A percentile compares a stretch with the other conserved stretches of the same genome.
These are phyloP conservation scores for Boehmeria nivea DNA, from an alignment of 306 rosid species.

Conservation along the genomic window DNA sequence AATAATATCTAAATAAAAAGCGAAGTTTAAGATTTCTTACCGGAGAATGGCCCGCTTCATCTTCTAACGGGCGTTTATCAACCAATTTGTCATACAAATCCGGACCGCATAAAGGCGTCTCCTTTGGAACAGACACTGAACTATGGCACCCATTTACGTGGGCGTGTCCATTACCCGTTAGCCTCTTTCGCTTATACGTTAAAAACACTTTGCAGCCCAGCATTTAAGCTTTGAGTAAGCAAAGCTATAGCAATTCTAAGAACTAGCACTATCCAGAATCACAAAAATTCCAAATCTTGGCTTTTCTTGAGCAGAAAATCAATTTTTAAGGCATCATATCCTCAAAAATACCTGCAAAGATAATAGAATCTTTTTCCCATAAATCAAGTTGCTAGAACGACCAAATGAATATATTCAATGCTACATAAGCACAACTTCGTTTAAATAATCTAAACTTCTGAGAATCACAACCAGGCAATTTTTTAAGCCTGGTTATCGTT, in stretches of 20 bases:
- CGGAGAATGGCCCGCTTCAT: slow-evolving; percentile 22
- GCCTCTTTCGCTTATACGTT: slow-evolving; percentile 58
- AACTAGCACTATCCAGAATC: slow-evolving; percentile 15
- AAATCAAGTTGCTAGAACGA: slow-evolving; percentile 8
- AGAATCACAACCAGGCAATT: too few species aligned
- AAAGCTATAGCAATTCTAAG: slow-evolving; percentile 17
- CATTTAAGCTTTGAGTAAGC: slow-evolving; percentile 36
- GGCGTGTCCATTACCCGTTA: slow-evolving; percentile 22
- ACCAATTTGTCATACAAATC: slow-evolving; percentile 21
- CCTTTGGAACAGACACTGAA: slow-evolving; percentile 6
- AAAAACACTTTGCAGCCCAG: slow-evolving; percentile 43
- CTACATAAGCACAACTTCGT: not conserved
- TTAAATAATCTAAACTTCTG: too few species aligned
- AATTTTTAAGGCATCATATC: slow-evolving; percentile 2
- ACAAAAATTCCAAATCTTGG: slow-evolving; percentile 9
- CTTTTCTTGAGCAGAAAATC: slow-evolving; percentile 4
- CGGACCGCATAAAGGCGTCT: slow-evolving; percentile 21
- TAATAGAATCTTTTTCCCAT: not conserved
- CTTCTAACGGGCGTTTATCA: slow-evolving; percentile 24
- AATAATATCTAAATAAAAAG: not conserved
- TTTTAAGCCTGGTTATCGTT: not conserved
- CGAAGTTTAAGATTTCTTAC: slow-evolving; percentile 29
- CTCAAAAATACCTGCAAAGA: not conserved
- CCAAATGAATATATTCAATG: not conserved
- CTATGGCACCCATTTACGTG: slow-evolving; percentile 25